Evolutionary conservation across 768 basidiomycete genomes (phyloP), one percentile per base, ranked within the genome.

Genomic region (Lentinula sp.): DNA sequence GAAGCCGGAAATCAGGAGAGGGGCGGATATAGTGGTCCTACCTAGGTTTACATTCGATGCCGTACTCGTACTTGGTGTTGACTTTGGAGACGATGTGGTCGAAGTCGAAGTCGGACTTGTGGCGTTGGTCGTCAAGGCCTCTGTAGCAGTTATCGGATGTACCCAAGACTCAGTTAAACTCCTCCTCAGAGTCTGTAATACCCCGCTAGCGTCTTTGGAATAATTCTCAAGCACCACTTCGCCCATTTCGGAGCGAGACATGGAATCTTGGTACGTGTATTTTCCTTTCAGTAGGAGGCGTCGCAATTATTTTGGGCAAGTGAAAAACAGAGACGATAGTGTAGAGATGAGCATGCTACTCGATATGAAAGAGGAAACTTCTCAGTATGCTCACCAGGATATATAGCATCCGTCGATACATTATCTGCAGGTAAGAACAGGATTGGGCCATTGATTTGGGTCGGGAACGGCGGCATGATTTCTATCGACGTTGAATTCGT

Each of bases 151-250:
- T 33, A 23, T 41, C 20, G 55, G 37, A 37, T 41, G 55, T 16
- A 28, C 23, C 55, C 55, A 56, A 9, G 41, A 28, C 6, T 43
- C 41, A 0, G 2, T 8, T 1, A 32, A 15, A 56, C 8, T 42
- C 23, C 23, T 42, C 43, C 55, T 33, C 41, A 28, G 9, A 43
- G 15, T 20, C 43, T 28, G 5, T 13, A 28, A 12, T 57, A 43
- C 2, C 16, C 39, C 20, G 15, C 41, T 42, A 56, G 96, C 91
- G 71, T 98, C 98, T 0, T 80, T 74, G 0, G 93, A 88, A 68
- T 99, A 98, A 77, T 98, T 99, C 77, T 99, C 96, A 95, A 98
- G 98, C 43, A 98, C 96, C 20, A 98, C 90, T 68, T 97, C 85
- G 2, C 94, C 95, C 72, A 98, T 97, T 33, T 87, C 85, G 63